Base-by-base conservation (phyloP, 2,329 filamentous ascomycete genomes). In the Aspergillus transmontanensis region DNA sequence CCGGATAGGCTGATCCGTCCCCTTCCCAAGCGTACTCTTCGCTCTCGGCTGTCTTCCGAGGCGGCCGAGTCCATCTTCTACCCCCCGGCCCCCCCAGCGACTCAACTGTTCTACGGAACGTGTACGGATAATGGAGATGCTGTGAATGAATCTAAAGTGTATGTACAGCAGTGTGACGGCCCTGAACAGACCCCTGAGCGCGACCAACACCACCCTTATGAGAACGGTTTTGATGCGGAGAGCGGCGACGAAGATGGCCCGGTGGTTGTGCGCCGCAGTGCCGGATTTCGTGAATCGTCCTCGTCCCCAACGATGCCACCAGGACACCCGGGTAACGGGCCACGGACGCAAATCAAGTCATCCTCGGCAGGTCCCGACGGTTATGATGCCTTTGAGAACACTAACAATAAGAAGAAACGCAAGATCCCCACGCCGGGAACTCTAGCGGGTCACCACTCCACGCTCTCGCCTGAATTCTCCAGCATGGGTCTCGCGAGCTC, bases 351-450 rank as follows among this genome's bases (percentile, higher is more conserved):
- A 59, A 68, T 65, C 59, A 78, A 89, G 56, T 85, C 85, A 50
- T 93, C 92, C 14, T 88, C 89, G 28, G 85, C 87, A 6, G 90
- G 89, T 5, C 90, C 90, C 12, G 94, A 98, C 76, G 93, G 94
- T 16, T 98, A 98, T 76, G 95, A 99, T 77, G 95, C 93, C 7
- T 96, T 97, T 72, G 95, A 99, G 78, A 98, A 98, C 73, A 96
- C 93, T 41, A 98, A 97, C 78, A 99, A 99, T 76, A 99, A 99
- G 80, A 99, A 98, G 83, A 98, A 99, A 79, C 87, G 95, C 69
- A 99, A 99, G 80, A 98, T 99, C 43, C 95, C 95, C 0, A 93
- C 93, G 0, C 93, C 92, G 11, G 91, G 92, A 21, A 91, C 92
- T 71, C 83, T 88, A 16, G 86, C 81, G 60, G 79, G 83, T 66